Percentiles rank a stretch among this genome's conserved stretches.
phyloP scores from a whole-genome alignment of 306 rosid genomes.

The Datisca glomerata region DNA sequence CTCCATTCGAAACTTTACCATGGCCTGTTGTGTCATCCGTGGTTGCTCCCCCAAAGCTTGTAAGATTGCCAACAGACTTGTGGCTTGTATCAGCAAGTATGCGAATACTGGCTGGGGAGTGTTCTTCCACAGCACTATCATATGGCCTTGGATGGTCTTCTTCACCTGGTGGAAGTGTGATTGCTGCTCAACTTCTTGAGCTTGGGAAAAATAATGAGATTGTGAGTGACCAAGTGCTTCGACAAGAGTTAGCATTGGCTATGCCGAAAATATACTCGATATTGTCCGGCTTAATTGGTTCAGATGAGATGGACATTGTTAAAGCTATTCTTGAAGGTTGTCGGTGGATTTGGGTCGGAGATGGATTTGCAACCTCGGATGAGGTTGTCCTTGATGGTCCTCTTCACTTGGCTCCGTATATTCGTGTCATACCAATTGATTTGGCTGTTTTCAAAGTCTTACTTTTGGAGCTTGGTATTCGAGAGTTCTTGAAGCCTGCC shows the following conservation, averaged over 20 bases:
- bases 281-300: conserved; percentile 53
- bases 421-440: conserved; percentile 89
- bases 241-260: conserved; percentile 79
- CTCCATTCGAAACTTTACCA: conserved; percentile 73
- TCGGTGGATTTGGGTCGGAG: conserved; percentile 99
- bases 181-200: conserved; percentile 92
- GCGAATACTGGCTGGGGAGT: conserved; percentile 85
- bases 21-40: conserved; percentile 82
- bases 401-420: conserved; percentile 91
- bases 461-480: conserved; percentile 75
- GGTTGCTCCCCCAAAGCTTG: conserved; percentile 98
- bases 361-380: conserved; percentile 80
- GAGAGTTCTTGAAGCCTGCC: conserved; percentile 56
- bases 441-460: conserved; percentile 80
- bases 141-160: conserved; percentile 80
- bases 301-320: conserved; percentile 95
- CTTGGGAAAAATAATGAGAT: conserved; percentile 90
- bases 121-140: conserved; percentile 76
- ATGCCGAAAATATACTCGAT: conserved; percentile 93
- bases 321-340: conserved; percentile 96
- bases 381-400: conserved; percentile 97
- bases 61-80: conserved; percentile 57
- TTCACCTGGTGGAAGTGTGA: conserved; percentile 88
- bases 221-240: conserved; percentile 72
- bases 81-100: conserved; percentile 98